Evolutionary conservation across 164 flowering plant genomes (phyloP), one percentile per base, ranked within the genome.

Genomic region (Sedum album): DNA sequence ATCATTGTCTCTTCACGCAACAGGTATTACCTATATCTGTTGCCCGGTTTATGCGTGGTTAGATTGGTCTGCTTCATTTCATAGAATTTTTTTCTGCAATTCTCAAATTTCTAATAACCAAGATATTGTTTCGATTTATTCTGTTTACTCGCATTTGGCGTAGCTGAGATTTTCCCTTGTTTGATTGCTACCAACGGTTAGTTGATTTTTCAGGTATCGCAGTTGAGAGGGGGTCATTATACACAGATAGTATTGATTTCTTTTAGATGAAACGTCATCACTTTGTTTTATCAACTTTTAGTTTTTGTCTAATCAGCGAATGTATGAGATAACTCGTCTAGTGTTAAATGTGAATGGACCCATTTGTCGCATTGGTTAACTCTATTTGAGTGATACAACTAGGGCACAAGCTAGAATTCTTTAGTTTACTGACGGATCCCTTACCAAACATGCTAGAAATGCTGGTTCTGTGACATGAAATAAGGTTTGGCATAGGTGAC

Each of bases 1-100:
- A 64, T 64, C 26, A 20, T 64, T 21, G 66, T 64, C 26, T 64
- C 66, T n/a, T 64, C 66, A 57, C 62, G 11, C 62, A 57, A 57
- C 31, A 57, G 62, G 62, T 57, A 57, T 57, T 23, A 2, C 28
- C 31, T 55, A 7, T 10, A 3, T 23, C 61, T 7, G 48, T 0
- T 15, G 18, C 17, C 15, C 5, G 48, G 20, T 21, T 48, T 51
- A 6, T n/a, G n/a, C 0, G 23, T 51, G 8, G 10, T 51, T 53
- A 49, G 25, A 23, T 53, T 18, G 11, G 8, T 53, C 30, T 53
- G 23, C 60, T 53, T 53, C 60, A 23, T 7, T 5, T 21, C 28
- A 53, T 8, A 6, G 28, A 23, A 21, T 8, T 5, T 46, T 23
- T 1, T 53, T 8, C 8, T 53, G 28, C 60, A 9, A 13, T 53